Base-by-base conservation (phyloP, 805 yeast genomes). In the Barnettozyma californica region DNA sequence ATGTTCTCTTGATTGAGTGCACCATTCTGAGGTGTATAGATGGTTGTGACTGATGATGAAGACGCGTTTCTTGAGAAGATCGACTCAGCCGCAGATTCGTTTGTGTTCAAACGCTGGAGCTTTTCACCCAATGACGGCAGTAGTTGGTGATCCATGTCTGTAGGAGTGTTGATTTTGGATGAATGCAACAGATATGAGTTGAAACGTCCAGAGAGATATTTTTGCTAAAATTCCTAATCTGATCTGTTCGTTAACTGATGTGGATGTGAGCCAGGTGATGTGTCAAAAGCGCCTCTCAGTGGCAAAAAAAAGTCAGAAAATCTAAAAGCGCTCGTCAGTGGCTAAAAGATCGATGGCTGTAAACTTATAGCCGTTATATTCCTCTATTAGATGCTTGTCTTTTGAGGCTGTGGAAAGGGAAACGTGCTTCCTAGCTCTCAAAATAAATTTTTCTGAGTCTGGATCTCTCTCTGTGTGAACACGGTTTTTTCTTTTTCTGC, bases 31-130 rank as follows among this genome's bases (percentile, higher is more conserved):
- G 50, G 47, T 10, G 50, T 37, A 21, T 44, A 47, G 16, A 47
- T 13, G 3, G 63, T 53, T 19, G 58, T 48, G 14, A 57, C 55
- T 2, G 61, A 58, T 8, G 58, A 46, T 5, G 60, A 57, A 1
- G 63, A 60, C 9, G 49, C 49, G 31, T 60, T 59, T 44, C 63
- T 51, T 21, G 63, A 60, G 45, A 60, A 60, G 26, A 58, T 27
- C 8, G 57, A 51, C 2, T 52, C 57, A 1, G 50, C 13, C 2
- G 44, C 10, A 11, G 62, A 58, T 2, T 59, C 63, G 41, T 59
- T 59, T 7, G 63, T 58, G 42, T 54, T 50, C 27, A 56, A 52
- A 31, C 60, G 48, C 31, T 49, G 51, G 9, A 59, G 51, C 42
- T 51, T 54, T 36, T 35, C 47, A 4, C 50, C 58, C 3, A 51